Evolutionary conservation across 441 rosid genomes (phyloP).

Genomic region (Flueggea neowawraea): DNA sequence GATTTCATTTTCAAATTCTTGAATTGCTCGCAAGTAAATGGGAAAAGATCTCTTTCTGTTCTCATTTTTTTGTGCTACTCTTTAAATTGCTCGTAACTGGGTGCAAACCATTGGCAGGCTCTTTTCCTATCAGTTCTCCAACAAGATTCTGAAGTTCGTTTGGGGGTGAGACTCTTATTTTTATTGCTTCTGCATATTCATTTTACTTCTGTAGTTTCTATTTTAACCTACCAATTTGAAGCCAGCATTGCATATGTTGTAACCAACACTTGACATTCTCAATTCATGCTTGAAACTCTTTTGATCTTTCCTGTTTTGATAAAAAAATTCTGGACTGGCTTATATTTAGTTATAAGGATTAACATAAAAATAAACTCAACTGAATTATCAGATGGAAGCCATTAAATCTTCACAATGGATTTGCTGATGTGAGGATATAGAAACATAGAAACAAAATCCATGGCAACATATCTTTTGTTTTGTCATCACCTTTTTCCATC

Average conservation of each 20-base stretch:
- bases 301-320: not conserved
- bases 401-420: no score
- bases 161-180: slow-evolving; percentile 50
- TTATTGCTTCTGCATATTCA: not conserved
- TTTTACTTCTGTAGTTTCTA: not conserved
- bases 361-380: no score
- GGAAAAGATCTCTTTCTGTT: no score
- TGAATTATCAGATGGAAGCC: no score
- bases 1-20: no score
- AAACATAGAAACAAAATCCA: no score
- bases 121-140: slow-evolving; percentile 68
- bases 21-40: no score
- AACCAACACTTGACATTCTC: not conserved
- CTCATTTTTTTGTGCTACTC: not conserved
- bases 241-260: not conserved
- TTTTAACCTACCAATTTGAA: not conserved
- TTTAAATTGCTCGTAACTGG: slow-evolving; percentile 9
- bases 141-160: slow-evolving; percentile 72
- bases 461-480: no score
- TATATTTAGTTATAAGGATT: no score
- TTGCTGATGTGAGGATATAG: no score
- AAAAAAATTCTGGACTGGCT: no score
- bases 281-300: not conserved
- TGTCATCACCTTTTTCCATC: no score
- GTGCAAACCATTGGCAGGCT: slow-evolving; percentile 49